phyloP scores from a whole-genome alignment of 345 rosid genomes.

The Brassica juncea region DNA sequence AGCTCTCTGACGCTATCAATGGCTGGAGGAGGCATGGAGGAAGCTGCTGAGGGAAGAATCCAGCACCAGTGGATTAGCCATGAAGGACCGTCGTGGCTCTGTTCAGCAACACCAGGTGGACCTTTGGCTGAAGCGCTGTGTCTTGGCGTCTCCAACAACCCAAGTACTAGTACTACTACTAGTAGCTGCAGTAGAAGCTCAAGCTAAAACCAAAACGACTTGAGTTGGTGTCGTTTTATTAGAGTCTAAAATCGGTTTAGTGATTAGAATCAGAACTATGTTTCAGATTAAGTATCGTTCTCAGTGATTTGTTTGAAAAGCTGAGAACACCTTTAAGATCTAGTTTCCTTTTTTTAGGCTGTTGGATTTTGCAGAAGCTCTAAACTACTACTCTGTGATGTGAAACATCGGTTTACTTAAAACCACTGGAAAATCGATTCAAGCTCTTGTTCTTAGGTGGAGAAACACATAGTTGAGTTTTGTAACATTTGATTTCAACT shows the following conservation, averaged over 20 bases:
- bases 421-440: not conserved
- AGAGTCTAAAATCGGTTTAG: constrained; percentile 25
- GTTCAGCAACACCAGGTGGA: constrained; percentile 49
- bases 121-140: constrained; percentile 53
- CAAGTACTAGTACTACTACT: constrained; percentile 36
- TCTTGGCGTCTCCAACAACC: constrained; percentile 46
- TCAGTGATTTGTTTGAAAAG: constrained; percentile 12
- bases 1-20: constrained; percentile 64
- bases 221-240: not conserved
- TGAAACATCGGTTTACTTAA: not conserved
- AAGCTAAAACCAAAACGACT: constrained; percentile 3
- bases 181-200: constrained; percentile 46
- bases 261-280: not conserved
- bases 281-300: not conserved
- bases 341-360: not conserved
- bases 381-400: not conserved
- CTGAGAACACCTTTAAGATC: constrained; percentile 18
- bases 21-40: constrained; percentile 52
- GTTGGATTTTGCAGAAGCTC: constrained; percentile 19
- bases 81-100: constrained; percentile 42
- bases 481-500: not conserved
- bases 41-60: constrained; percentile 35
- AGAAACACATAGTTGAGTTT: not conserved
- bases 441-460: not conserved
- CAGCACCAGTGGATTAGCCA: constrained; percentile 40